These are phyloP conservation scores for Cyberlindnera misumaiensis DNA, from an alignment of 805 yeast species.

Conservation along the genomic window DNA sequence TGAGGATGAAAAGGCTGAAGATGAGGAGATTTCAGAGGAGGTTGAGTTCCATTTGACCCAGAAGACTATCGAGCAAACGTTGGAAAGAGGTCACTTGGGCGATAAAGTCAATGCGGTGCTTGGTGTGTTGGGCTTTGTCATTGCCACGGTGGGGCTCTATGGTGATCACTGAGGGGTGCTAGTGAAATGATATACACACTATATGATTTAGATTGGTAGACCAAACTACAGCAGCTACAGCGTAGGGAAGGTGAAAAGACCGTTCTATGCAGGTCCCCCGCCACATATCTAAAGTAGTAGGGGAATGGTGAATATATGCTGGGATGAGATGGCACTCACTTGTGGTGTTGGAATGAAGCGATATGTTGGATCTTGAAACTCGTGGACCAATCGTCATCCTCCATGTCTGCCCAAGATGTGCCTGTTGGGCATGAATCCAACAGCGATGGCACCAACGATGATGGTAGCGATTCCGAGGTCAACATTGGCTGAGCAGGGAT, in stretches of 20 bases:
- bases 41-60: slow-evolving; percentile 36
- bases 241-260: no score
- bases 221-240: no score
- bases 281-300: no score
- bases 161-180: slow-evolving; percentile 38
- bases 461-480: background rate
- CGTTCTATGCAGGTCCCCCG: no score
- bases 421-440: slow-evolving; percentile 4
- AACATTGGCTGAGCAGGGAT: no score
- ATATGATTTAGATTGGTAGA: no score
- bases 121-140: slow-evolving; percentile 38
- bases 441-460: slow-evolving; percentile 4
- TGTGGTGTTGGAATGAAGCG: no score
- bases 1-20: slow-evolving; percentile 20
- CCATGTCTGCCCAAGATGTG: slow-evolving; percentile 15
- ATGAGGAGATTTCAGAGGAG: slow-evolving; percentile 34
- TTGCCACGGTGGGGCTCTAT: slow-evolving; percentile 48
- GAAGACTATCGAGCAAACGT: slow-evolving; percentile 27
- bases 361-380: slow-evolving; percentile 4
- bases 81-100: slow-evolving; percentile 29
- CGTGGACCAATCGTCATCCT: slow-evolving; percentile 8
- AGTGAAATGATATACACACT: background rate
- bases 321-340: no score
- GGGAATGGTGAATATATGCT: no score
- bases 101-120: slow-evolving; percentile 36